Conservation (phyloP, 1,284 basidiomycete genomes). For the Vanrija humicola region DNA sequence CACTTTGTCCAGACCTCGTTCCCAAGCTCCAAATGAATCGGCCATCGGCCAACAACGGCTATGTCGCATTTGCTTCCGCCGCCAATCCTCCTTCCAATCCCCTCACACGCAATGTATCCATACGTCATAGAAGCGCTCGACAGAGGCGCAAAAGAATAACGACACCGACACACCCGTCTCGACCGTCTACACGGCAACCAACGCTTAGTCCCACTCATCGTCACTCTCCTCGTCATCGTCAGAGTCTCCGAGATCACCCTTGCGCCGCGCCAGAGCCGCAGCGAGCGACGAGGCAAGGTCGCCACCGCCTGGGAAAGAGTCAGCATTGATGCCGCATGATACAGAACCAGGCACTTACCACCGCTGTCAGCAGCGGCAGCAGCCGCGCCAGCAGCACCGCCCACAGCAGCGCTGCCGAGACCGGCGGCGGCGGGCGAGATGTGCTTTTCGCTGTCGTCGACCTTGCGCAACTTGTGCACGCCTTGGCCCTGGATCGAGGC, state of each 20-base stretch:
- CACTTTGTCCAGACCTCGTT: too few relatives aligned
- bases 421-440: slow-evolving; percentile 52
- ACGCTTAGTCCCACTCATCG: slow-evolving; percentile 69
- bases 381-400: slow-evolving; percentile 46
- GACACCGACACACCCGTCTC: too few relatives aligned
- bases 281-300: slow-evolving; percentile 65
- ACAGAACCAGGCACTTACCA: slow-evolving; percentile 14
- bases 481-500: slow-evolving; percentile 67
- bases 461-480: slow-evolving; percentile 70
- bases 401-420: slow-evolving; percentile 51
- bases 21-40: too few relatives aligned
- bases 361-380: slow-evolving; percentile 24
- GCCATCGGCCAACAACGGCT: too few relatives aligned
- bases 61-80: too few relatives aligned
- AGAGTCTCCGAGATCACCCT: slow-evolving; percentile 82
- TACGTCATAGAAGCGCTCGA: too few relatives aligned
- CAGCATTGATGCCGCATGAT: slow-evolving; percentile 7
- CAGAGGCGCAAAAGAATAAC: too few relatives aligned
- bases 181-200: too few relatives aligned
- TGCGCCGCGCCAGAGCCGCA: slow-evolving; percentile 67
- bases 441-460: slow-evolving; percentile 34
- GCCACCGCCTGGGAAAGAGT: slow-evolving; percentile 25
- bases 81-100: too few relatives aligned
- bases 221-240: slow-evolving; percentile 88
- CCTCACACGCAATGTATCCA: too few relatives aligned